phyloP scores from a whole-genome alignment of 257 asterid species.

The Handroanthus guayacan region DNA sequence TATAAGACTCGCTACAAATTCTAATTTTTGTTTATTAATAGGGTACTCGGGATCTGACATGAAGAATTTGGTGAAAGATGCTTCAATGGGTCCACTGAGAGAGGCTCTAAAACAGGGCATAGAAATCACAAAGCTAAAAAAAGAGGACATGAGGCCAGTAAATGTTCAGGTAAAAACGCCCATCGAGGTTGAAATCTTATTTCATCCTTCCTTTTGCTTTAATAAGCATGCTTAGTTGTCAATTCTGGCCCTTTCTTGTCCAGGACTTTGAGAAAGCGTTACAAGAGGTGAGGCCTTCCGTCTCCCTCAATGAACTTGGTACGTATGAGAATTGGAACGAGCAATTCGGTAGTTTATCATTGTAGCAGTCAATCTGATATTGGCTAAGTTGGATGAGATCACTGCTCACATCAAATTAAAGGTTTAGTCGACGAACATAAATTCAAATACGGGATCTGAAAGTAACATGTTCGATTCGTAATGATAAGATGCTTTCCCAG shows the following conservation, averaged over 20 bases:
- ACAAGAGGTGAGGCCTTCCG: constrained; percentile 96
- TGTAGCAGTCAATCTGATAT: constrained; percentile 48
- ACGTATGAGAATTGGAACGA: constrained; percentile 90
- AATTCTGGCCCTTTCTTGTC: constrained; percentile 13
- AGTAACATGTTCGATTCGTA: constrained; percentile 5
- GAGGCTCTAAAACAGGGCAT: constrained; percentile 86
- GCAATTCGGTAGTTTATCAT: constrained; percentile 90
- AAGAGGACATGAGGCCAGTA: constrained; percentile 93
- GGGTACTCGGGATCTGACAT: constrained; percentile 99
- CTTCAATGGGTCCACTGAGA: constrained; percentile 97
- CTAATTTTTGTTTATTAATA: constrained; percentile 35
- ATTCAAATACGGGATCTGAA: constrained; percentile 4
- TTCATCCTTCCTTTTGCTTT: not conserved
- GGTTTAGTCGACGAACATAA: not conserved
- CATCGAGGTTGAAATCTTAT: not conserved
- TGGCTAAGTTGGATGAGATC: constrained; percentile 13
- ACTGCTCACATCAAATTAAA: constrained; percentile 5
- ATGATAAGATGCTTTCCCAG: constrained; percentile 8
- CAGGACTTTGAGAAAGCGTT: constrained; percentile 91
- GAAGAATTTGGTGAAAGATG: constrained; percentile 99
- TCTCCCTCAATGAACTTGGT: constrained; percentile 82
- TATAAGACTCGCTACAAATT: constrained; percentile 25
- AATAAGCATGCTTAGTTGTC: not conserved
- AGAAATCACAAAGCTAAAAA: constrained; percentile 81
- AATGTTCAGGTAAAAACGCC: constrained; percentile 65